phyloP scores from a whole-genome alignment of 2,329 filamentous ascomycete species.

The Arachnopeziza araneosa region DNA sequence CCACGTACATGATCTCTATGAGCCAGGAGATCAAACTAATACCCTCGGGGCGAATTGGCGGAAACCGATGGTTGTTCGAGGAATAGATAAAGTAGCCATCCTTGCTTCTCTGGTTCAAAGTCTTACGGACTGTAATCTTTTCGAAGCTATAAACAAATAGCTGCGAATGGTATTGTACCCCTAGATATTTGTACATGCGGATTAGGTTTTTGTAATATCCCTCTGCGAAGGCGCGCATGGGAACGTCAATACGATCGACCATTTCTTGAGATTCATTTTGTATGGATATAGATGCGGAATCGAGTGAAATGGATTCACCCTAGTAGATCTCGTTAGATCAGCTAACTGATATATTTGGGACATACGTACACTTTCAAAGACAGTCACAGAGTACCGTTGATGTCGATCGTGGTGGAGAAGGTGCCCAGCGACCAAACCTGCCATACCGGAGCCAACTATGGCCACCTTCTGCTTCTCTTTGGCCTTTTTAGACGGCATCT shows the following conservation, averaged over 20 bases:
- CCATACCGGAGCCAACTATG: constrained; percentile 44
- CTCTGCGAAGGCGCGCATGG: constrained; percentile 46
- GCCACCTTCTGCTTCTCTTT: constrained; percentile 29
- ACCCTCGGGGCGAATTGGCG: constrained; percentile 37
- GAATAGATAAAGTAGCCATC: constrained; percentile 43
- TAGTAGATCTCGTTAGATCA: constrained; percentile 15
- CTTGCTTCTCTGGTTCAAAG: too few species aligned
- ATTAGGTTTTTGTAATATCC: constrained; percentile 51
- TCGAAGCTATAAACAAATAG: constrained; percentile 50
- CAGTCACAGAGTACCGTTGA: constrained; percentile 36
- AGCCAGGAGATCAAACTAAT: constrained; percentile 35
- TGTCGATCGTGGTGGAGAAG: constrained; percentile 37
- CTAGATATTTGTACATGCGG: constrained; percentile 50
- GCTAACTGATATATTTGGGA: too few species aligned
- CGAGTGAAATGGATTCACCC: constrained; percentile 39
- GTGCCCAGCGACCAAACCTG: constrained; percentile 42
- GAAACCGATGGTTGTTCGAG: constrained; percentile 46
- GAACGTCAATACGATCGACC: constrained; percentile 39
- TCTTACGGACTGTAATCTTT: constrained; percentile 5
- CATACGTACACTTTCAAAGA: constrained; percentile 39
- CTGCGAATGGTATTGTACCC: constrained; percentile 43
- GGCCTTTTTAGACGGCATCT: constrained; percentile 1
- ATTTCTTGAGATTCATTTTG: constrained; percentile 14
- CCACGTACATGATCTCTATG: constrained; percentile 39
- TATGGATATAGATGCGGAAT: constrained; percentile 39